Percentiles rank a stretch among this genome's conserved stretches.
These are phyloP conservation scores for Sordariomycetes sp. DNA, from an alignment of 2,329 filamentous ascomycete species.

Conservation along the genomic window DNA sequence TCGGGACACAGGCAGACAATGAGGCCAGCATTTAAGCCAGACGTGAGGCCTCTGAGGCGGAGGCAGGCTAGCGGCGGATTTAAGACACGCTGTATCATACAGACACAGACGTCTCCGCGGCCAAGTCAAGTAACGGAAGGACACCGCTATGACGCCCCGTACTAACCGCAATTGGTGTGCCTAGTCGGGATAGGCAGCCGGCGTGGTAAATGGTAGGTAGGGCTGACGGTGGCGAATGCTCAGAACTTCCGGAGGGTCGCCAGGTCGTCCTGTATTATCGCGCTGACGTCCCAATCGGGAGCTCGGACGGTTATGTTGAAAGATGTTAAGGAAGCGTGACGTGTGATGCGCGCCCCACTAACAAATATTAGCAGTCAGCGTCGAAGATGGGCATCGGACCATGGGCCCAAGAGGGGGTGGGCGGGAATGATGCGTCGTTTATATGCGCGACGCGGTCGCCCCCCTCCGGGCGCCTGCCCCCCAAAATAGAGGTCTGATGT, in stretches of 20 bases:
- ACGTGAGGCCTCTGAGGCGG: background rate
- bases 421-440: slow-evolving; percentile 31
- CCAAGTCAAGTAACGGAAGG: background rate
- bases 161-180: background rate
- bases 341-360: background rate
- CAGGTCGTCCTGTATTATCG: background rate
- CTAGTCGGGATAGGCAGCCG: background rate
- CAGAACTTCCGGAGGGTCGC: background rate
- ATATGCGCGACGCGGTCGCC: slow-evolving; percentile 26
- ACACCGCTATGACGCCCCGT: background rate
- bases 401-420: slow-evolving; percentile 4
- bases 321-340: background rate
- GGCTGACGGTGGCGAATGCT: background rate
- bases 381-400: background rate
- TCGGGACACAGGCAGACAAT: background rate
- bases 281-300: background rate
- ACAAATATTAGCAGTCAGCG: background rate
- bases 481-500: slow-evolving; percentile 2
- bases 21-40: background rate
- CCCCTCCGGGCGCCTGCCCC: background rate
- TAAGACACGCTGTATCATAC: background rate
- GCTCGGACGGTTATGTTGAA: background rate
- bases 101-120: background rate
- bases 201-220: background rate
- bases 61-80: background rate